Evolutionary conservation across 2,329 filamentous ascomycete genomes (phyloP), one percentile per base, ranked within the genome.

Genomic region (Clarireedia hainanense): DNA sequence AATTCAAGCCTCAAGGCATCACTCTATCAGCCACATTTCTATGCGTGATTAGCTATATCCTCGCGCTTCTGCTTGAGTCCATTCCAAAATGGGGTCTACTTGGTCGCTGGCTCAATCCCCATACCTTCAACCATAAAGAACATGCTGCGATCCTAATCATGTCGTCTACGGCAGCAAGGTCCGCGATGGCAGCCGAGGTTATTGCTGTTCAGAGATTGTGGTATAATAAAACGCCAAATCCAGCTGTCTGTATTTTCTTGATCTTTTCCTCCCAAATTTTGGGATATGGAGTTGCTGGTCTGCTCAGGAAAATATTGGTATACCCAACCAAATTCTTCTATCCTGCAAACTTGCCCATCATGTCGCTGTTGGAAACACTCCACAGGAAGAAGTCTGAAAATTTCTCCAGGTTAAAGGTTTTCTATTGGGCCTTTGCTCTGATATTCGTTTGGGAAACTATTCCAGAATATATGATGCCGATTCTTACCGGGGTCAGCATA

Each of bases 181-280:
- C 85, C 79, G 73, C 68, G 5, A 89, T 89, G 63, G 84, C 85
- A 1, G 89, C 86, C 1, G 86, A 89, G 61, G 84, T 88, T 43
- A 80, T 90, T 50, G 74, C 88, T 2, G 85, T 85, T 0, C 85
- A 88, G 69, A 72, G 81, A 20, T 0, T 79, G 74, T 50, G 76
- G 75, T 23, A 67, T 78, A 53, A 73, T 73, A 6, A 76, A 75
- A 1, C 56, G 77, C 27, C 74, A 73, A 0, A 64, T 66, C 49
- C 68, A 68, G 30, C 57, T 74, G 6, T 71, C 71, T 39, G 12
- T 0, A 63, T 84, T 5, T 71, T 85, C 5, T 74, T 84, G 57
- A 77, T 76, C 53, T 76, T 84, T 57, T 82, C 80, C 3, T 84
- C 80, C 1, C 79, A 85, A 57, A 75, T 81, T 63, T 80, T 83